phyloP scores from a whole-genome alignment of 495 filamentous ascomycete genomes.

The Hypoxylon perforatum region DNA sequence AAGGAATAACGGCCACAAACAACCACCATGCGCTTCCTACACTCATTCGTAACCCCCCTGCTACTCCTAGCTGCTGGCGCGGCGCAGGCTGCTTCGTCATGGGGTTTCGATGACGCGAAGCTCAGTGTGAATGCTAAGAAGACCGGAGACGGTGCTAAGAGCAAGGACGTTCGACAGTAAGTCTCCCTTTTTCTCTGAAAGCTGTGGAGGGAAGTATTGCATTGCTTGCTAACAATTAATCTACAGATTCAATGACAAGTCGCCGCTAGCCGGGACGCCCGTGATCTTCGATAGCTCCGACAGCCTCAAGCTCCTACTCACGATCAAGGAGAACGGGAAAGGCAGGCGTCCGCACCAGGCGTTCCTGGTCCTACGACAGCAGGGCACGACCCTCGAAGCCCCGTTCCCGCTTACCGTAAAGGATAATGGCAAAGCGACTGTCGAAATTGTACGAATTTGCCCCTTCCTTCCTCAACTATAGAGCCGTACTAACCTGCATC shows the following conservation, averaged over 20 bases:
- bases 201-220: too few relatives aligned
- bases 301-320: constrained; percentile 83
- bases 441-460: constrained; percentile 76
- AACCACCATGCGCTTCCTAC: constrained; percentile 60
- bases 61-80: constrained; percentile 58
- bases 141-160: constrained; percentile 73
- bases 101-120: constrained; percentile 88
- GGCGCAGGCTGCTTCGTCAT: constrained; percentile 74
- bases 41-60: constrained; percentile 60
- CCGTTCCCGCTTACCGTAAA: constrained; percentile 88
- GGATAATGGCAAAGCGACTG: constrained; percentile 83
- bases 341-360: constrained; percentile 91
- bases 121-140: constrained; percentile 78
- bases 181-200: too few relatives aligned
- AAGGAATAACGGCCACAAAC: constrained; percentile 13
- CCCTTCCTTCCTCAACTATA: background rate
- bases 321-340: constrained; percentile 79
- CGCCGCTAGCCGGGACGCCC: constrained; percentile 68
- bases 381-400: constrained; percentile 81
- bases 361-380: constrained; percentile 84
- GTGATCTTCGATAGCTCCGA: constrained; percentile 75
- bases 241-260: constrained; percentile 69
- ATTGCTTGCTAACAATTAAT: constrained; percentile 14
- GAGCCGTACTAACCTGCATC: constrained; percentile 1
- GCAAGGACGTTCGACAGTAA: constrained; percentile 67